Evolutionary conservation across 108 stramenopile species (phyloP).

Genomic region (Conticribra guillardii): DNA sequence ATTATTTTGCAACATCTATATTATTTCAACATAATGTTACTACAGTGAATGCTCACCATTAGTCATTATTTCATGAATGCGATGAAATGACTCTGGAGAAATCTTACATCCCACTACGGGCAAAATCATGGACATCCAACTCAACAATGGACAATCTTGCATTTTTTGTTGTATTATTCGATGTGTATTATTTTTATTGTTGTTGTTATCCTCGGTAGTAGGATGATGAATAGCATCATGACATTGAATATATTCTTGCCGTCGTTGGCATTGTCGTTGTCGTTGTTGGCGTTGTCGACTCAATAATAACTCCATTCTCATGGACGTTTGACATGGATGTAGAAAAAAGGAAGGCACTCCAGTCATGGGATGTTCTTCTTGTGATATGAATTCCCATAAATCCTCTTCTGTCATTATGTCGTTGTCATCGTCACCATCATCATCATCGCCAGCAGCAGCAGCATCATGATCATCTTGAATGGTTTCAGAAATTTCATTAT

Average conservation of each 20-base stretch:
- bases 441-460: conserved; percentile 5
- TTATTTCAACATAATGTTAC: no score
- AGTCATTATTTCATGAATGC: not conserved
- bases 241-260: no score
- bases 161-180: not conserved
- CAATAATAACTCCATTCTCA: conserved; percentile 45
- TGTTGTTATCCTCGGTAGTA: no score
- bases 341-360: conserved; percentile 68
- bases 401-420: conserved; percentile 29
- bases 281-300: not conserved
- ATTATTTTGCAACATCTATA: no score
- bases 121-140: conserved; percentile 84
- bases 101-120: conserved; percentile 65
- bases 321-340: conserved; percentile 74
- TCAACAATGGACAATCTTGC: conserved; percentile 38
- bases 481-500: no score
- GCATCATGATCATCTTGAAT: no score
- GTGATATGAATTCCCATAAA: conserved; percentile 79
- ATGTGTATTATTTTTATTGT: not conserved
- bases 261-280: no score
- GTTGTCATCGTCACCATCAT: conserved; percentile 9
- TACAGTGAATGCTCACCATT: no score
- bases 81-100: conserved; percentile 31
- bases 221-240: no score
- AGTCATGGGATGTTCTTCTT: conserved; percentile 74